These are phyloP conservation scores for Aspergillus sp. DNA, from an alignment of 2,329 filamentous ascomycete species.

Conservation along the genomic window DNA sequence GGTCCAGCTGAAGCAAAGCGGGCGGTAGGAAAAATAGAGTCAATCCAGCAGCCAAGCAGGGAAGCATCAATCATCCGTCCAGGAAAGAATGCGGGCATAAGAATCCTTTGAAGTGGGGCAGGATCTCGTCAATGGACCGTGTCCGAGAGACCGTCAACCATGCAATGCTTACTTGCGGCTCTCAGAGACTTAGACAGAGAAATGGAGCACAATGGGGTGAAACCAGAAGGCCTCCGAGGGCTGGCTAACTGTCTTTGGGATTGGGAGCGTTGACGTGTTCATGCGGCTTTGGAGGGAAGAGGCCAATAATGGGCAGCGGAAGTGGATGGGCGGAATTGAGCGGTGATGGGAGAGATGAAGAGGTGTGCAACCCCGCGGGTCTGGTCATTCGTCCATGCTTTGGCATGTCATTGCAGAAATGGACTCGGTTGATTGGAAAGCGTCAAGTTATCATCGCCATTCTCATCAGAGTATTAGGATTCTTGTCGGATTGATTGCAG, in stretches of 20 bases:
- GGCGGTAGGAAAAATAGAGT: neutral
- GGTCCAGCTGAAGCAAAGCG: neutral
- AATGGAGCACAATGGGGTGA: constrained; percentile 11
- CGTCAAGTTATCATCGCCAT: no score
- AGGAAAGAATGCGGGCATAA: constrained; percentile 4
- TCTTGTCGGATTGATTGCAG: no score
- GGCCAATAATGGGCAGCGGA: constrained; percentile 22
- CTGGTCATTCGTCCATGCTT: neutral
- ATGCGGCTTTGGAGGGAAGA: constrained; percentile 17
- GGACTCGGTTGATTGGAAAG: neutral
- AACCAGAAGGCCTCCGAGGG: constrained; percentile 4
- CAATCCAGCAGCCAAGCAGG: neutral
- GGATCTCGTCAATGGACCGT: constrained; percentile 3
- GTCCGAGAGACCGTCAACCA: constrained; percentile 9
- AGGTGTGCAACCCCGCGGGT: constrained; percentile 10
- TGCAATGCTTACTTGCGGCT: constrained; percentile 14
- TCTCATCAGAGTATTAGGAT: no score
- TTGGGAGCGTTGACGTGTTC: constrained; percentile 29
- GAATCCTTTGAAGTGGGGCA: constrained; percentile 18
- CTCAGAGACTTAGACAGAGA: constrained; percentile 14
- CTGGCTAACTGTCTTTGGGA: constrained; percentile 16
- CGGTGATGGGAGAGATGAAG: constrained; percentile 9
- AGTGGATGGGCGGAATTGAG: constrained; percentile 13
- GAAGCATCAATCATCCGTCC: constrained; percentile 3
- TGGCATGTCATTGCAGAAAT: neutral